Base-by-base conservation (phyloP, 108 stramenopile species). In the Stephanodiscus minutulus region DNA sequence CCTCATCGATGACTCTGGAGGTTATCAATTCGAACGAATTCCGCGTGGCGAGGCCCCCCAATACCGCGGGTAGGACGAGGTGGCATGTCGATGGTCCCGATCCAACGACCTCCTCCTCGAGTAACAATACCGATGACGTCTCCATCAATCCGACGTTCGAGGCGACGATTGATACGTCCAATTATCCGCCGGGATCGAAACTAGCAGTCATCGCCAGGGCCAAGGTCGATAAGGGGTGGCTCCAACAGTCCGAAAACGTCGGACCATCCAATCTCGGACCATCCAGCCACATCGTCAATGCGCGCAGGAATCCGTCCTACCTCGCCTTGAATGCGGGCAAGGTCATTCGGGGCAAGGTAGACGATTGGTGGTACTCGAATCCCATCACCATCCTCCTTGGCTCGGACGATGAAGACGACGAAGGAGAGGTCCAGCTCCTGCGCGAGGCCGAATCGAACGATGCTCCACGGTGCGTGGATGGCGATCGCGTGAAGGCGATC, bases 231-330 rank as follows among this genome's bases (percentile, higher is more conserved):
- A 65, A 62, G 21, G 36, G 43, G 37, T 88, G 87, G 87, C 41
- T 53, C 5, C 58, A 69, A 27, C 46, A 63, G 9, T 57, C 74
- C 7, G 20, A 41, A 11, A 73, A 59, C 33, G 70, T 69, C 21
- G 67, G 47, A 20, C 79, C 83, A n/a, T 46, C 58, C 10, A 53
- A 60, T 18, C 20, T 81, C 4, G 71, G 76, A 64, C 86, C 89
- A 0, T 71, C 79, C 53, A 84, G 85, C 61, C 92, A 93, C 61
- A 62, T 88, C 35, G 90, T 88, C 53, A 93, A 90, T 65, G 88
- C 84, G 36, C 65, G 92, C 1, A 90, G 84, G 5, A 88, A 89
- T 61, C 72, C 87, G 63, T 61, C 65, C 21, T 77, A 82, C 33
- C 61, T 43, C 37, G 76, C 76, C 22, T 63, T 73, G 7, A 79